phyloP scores from a whole-genome alignment of 345 rosid species.

The Camelina hispida region DNA sequence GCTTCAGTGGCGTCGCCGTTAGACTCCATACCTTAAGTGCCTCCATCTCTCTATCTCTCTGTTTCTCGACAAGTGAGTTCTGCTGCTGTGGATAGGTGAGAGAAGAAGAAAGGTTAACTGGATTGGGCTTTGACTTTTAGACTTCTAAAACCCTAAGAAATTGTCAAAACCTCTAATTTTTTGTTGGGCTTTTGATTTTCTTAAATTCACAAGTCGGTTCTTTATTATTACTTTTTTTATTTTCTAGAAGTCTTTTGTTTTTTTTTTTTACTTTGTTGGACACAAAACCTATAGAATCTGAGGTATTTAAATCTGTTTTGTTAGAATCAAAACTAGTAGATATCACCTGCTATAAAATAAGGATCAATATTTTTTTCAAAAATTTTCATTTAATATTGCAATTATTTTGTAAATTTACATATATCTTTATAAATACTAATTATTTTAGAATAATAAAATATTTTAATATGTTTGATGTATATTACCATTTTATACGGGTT shows the following conservation, averaged over 20 bases:
- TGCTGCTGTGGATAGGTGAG: constrained; percentile 37
- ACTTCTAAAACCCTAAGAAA: neutral
- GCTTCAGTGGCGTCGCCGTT: constrained; percentile 66
- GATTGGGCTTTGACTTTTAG: constrained; percentile 22
- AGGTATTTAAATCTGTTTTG: no score
- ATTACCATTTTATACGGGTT: no score
- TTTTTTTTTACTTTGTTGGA: neutral
- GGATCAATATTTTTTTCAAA: no score
- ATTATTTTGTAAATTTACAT: no score
- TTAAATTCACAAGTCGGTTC: neutral
- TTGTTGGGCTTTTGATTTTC: constrained; percentile 8
- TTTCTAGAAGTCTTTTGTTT: no score
- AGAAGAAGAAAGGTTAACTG: neutral
- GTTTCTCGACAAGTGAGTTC: neutral
- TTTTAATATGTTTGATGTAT: no score
- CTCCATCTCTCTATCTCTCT: constrained; percentile 58
- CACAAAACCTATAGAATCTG: no score
- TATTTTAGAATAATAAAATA: no score
- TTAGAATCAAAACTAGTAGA: no score
- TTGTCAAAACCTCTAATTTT: neutral
- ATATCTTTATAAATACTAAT: no score
- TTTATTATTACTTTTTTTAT: neutral
- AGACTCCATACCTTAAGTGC: constrained; percentile 69
- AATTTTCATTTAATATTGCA: no score
- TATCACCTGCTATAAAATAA: no score